Evolutionary conservation across 192 early-diverging fungal species (phyloP), one percentile per base, ranked within the genome.

Genomic region (Umbelopsis vinacea): DNA sequence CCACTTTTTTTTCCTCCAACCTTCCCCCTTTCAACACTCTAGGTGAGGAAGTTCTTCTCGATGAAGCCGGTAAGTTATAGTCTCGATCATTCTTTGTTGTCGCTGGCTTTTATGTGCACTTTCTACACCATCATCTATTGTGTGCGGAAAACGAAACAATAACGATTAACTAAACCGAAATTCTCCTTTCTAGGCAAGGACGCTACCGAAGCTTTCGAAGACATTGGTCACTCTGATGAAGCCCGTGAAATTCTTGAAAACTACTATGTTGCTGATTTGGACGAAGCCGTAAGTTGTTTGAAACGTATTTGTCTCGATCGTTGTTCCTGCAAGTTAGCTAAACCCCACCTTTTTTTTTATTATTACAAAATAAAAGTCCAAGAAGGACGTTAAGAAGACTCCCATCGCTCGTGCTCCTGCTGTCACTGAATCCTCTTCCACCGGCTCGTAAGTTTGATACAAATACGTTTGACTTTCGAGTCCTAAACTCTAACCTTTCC

Each of bases 181-280:
- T 63, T 33, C 33, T n/a, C 57, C 57, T 63, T 63, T 47, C 38
- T 54, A 78, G 96, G 95, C 80, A 84, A 84, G 71, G 94, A 96
- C 74, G 92, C 93, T 35, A 93, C 93, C 55, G 94, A 95, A 74
- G 89, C 92, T 12, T 98, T 98, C 81, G 94, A 98, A 70, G 96
- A 98, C 79, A 93, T 98, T 75, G 96, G 96, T 46, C 95, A 98
- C 85, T 94, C 93, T 50, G 92, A 95, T 45, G 96, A 98, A 77
- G 95, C 96, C 21, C 92, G 90, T 69, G 92, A 94, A 1, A 82
- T 98, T 71, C 82, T 96, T 71, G 50, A 69, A 23, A 74, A 76
- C 60, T 80, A 76, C 43, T 70, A 71, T 37, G 48, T 80, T 80
- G 79, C 68, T 66, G 68, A 73, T 37, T 69, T 80, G 52, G 74